A percentile compares a stretch with the other conserved stretches of the same genome.
Conservation (phyloP, 176 grass and related monocot species). For the Lolium perenne region DNA sequence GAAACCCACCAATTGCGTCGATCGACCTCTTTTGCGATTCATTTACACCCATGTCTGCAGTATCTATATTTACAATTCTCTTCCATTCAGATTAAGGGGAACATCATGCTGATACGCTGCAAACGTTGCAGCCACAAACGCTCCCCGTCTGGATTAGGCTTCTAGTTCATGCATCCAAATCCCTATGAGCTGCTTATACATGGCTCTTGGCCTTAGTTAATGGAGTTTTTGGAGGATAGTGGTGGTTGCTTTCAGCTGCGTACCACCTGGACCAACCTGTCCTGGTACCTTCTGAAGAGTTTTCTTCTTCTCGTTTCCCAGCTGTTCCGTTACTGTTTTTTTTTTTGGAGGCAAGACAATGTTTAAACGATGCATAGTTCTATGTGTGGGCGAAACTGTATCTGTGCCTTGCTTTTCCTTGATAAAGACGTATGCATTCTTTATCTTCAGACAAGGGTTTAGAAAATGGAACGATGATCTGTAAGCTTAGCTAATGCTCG, state of each 20-base stretch:
- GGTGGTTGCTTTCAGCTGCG: slow-evolving; percentile 39
- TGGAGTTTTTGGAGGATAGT: not conserved
- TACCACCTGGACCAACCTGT: slow-evolving; percentile 45
- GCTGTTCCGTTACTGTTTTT: slow-evolving; percentile 13
- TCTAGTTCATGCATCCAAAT: slow-evolving; percentile 20
- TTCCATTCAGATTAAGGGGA: not conserved
- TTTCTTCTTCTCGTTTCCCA: slow-evolving; percentile 2
- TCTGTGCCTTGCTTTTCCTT: not conserved
- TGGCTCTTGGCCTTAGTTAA: not conserved
- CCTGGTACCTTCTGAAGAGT: slow-evolving; percentile 35
- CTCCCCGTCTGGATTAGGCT: not conserved
- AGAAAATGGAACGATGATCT: slow-evolving; percentile 32
- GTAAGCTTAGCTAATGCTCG: not conserved
- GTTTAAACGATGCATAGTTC: not conserved
- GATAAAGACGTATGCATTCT: slow-evolving; percentile 13
- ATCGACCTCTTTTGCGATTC: not conserved
- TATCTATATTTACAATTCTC: not conserved
- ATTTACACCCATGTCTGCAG: not conserved
- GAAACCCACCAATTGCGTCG: slow-evolving; percentile 18
- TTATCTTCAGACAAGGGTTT: slow-evolving; percentile 25
- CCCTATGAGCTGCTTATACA: slow-evolving; percentile 18
- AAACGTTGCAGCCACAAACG: slow-evolving; percentile 37
- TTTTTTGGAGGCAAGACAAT: not conserved
- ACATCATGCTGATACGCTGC: slow-evolving; percentile 23
- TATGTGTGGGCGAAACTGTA: slow-evolving; percentile 19